Evolutionary conservation across 495 filamentous ascomycete genomes (phyloP).

Genomic region (Pyronema domesticum): DNA sequence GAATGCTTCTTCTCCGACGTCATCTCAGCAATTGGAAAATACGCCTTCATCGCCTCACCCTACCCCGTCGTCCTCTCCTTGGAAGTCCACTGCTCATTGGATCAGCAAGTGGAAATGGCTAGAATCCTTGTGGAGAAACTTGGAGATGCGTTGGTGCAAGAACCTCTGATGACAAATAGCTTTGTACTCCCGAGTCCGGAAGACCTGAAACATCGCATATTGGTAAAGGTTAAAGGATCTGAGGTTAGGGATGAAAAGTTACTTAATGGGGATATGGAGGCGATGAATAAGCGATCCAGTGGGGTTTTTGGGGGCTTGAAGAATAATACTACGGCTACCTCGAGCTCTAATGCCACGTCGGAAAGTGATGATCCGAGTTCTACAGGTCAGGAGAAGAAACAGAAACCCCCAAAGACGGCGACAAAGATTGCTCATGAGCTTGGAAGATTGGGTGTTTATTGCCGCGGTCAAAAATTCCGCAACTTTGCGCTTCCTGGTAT

Average conservation of each 20-base stretch:
- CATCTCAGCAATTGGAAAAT: slow-evolving; percentile 79
- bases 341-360: slow-evolving; percentile 35
- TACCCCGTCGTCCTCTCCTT: slow-evolving; percentile 88
- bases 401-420: slow-evolving; percentile 68
- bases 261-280: slow-evolving; percentile 14
- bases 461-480: slow-evolving; percentile 63
- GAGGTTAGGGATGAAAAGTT: slow-evolving; percentile 8
- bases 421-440: slow-evolving; percentile 75
- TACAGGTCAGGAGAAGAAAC: slow-evolving; percentile 36
- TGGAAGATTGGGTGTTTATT: slow-evolving; percentile 77
- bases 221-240: slow-evolving; percentile 74
- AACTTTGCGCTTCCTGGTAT: slow-evolving; percentile 25
- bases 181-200: slow-evolving; percentile 64
- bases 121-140: slow-evolving; percentile 74
- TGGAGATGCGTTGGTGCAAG: slow-evolving; percentile 54
- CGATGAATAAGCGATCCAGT: slow-evolving; percentile 6
- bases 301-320: not conserved
- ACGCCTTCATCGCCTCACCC: slow-evolving; percentile 63
- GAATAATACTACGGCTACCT: slow-evolving; percentile 22
- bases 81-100: slow-evolving; percentile 75
- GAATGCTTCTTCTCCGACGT: slow-evolving; percentile 75
- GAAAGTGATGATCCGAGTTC: slow-evolving; percentile 36
- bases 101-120: slow-evolving; percentile 77
- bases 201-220: slow-evolving; percentile 59
- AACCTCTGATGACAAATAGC: slow-evolving; percentile 49